Evolutionary conservation across 73 alveolate genomes (phyloP).

Genomic region (Tetrahymena elliotti): DNA sequence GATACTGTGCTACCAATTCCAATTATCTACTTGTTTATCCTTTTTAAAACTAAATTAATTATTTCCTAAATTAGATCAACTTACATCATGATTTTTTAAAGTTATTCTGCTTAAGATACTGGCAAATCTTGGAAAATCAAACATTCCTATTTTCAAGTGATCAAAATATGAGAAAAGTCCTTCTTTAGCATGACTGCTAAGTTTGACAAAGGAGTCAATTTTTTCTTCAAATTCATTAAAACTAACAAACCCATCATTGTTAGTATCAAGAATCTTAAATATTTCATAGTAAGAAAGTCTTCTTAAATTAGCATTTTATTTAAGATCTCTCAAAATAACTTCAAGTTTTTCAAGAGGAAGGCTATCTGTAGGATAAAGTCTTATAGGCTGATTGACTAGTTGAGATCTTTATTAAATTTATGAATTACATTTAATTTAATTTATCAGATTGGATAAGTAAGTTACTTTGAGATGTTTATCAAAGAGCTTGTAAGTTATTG

Average conservation of each 20-base stretch:
- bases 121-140: conserved; percentile 55
- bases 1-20: conserved; percentile 56
- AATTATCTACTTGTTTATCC: conserved; percentile 26
- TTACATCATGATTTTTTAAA: conserved; percentile 1
- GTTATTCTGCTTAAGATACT: conserved; percentile 26
- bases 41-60: not conserved
- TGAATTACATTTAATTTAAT: not conserved
- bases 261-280: conserved; percentile 4
- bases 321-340: not conserved
- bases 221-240: conserved; percentile 46
- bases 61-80: not conserved
- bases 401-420: not conserved
- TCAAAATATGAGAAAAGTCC: conserved; percentile 62
- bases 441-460: not conserved
- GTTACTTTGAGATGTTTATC: not conserved
- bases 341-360: not conserved
- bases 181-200: conserved; percentile 48
- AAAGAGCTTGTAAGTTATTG: not conserved
- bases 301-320: not conserved
- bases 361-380: not conserved
- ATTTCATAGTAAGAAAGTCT: conserved; percentile 2
- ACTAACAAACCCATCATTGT: conserved; percentile 50
- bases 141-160: conserved; percentile 45
- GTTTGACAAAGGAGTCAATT: conserved; percentile 34
- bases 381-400: not conserved